Percentiles rank a stretch among this genome's conserved stretches.
phyloP scores from a whole-genome alignment of 306 rosid species.

The Mucuna pruriens region DNA sequence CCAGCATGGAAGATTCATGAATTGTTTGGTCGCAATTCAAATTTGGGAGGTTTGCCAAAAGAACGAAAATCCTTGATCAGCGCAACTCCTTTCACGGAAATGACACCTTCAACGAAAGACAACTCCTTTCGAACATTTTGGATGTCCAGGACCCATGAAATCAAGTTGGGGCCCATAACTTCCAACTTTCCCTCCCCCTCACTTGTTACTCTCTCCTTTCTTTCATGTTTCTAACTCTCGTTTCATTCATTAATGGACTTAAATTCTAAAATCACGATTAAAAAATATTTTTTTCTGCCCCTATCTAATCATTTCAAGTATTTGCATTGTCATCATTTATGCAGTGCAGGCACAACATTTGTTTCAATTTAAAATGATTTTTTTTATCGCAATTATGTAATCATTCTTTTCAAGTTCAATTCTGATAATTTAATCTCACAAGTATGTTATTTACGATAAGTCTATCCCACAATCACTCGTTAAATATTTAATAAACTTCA shows the following conservation, averaged over 20 bases:
- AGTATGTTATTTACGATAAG: too few species aligned
- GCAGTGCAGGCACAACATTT: neutral
- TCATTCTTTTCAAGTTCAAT: too few species aligned
- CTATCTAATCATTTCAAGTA: neutral
- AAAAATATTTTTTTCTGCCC: neutral
- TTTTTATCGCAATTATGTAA: too few species aligned
- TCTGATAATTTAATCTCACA: too few species aligned
- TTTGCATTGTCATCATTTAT: neutral
- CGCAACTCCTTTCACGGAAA: neutral
- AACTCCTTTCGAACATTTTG: neutral
- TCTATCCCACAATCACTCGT: too few species aligned
- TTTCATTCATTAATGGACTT: neutral
- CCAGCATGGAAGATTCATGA: conserved; percentile 28
- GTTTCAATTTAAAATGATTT: too few species aligned
- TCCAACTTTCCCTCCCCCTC: neutral
- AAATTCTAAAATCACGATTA: neutral
- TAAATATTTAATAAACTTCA: too few species aligned
- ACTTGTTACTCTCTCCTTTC: neutral
- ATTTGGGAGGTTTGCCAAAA: neutral
- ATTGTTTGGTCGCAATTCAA: conserved; percentile 31
- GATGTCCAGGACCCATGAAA: conserved; percentile 33
- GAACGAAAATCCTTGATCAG: neutral
- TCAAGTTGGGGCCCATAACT: conserved; percentile 39
- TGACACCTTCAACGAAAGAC: neutral
- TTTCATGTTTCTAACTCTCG: neutral